Evolutionary conservation across 2,329 filamentous ascomycete species (phyloP), one percentile per base, ranked within the genome.

Genomic region (Decorospora gaudefroyi): DNA sequence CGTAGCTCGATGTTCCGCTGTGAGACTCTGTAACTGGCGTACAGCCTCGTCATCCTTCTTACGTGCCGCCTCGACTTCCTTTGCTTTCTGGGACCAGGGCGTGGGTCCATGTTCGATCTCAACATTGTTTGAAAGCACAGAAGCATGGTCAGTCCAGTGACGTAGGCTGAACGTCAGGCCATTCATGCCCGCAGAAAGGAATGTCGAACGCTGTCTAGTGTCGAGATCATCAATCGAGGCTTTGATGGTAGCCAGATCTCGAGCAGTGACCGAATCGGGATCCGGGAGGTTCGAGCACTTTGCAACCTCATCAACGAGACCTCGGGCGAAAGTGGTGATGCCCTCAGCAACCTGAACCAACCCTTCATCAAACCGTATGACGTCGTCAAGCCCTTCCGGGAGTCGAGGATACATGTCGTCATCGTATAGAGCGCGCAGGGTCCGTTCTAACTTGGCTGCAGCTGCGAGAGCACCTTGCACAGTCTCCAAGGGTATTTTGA

Each of bases 71-170:
- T 86, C 89, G 39, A 97, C 79, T 61, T 93, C 87, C 59, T 87
- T 83, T 3, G 90, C 85, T 40, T 91, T 86, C 21, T 90, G 78
- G 39, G 87, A 78, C 93, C 93, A 99, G 2, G 93, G 93, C 3
- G 87, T 81, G 0, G 82, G 78, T 15, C 78, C 80, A 51, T 83
- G 80, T 53, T 95, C 89, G 61, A 97, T 76, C 42, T 78, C 75
- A 7, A 70, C 56, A 13, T 70, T 75, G 46, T 74, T 73, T 46
- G 70, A 68, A 6, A 77, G 61, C 26, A 76, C 65, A 3, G 68
- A 70, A 5, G 72, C 67, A 46, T 92, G 76, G 9, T 82, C 80
- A 4, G 84, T 82, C 43, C 96, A 78, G 49, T 91, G 22, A 12
- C 40, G 34, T 23, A 46, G 31, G 29, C 31, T 30, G 23, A 23